Conservation (phyloP, 225 moss, liverwort and hornwort genomes). For the Lunularia cruciata region DNA sequence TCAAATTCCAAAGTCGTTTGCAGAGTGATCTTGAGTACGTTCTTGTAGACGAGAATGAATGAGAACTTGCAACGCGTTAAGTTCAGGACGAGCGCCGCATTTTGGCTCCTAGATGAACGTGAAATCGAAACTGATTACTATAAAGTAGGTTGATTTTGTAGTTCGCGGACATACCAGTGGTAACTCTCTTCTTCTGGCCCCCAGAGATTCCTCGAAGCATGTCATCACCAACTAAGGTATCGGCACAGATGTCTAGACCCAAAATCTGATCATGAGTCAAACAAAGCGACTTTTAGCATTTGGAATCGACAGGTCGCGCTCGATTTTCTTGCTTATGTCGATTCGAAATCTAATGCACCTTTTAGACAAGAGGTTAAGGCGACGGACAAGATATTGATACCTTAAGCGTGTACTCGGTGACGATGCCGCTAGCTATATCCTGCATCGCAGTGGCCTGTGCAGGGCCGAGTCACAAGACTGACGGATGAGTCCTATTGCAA, state of each 20-base stretch:
- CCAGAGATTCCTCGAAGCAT: constrained; percentile 46
- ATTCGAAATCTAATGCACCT: too few species aligned
- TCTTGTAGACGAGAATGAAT: too few species aligned
- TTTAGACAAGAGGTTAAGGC: too few species aligned
- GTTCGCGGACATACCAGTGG: constrained; percentile 22
- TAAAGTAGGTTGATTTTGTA: too few species aligned
- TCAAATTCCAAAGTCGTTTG: too few species aligned
- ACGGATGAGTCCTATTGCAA: too few species aligned
- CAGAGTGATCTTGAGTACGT: too few species aligned
- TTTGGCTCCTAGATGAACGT: not conserved
- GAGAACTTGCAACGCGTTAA: too few species aligned
- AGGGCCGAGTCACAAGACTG: not conserved
- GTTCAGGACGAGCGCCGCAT: too few species aligned
- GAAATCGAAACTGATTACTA: too few species aligned
- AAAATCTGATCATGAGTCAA: constrained; percentile 22
- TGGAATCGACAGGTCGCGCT: not conserved
- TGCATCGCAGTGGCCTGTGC: constrained; percentile 29
- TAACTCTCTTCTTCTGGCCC: constrained; percentile 44
- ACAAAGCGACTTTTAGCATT: not conserved
- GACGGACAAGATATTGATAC: too few species aligned
- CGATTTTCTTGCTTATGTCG: too few species aligned
- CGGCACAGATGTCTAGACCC: constrained; percentile 38
- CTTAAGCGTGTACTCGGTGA: constrained; percentile 30
- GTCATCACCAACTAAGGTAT: constrained; percentile 39
- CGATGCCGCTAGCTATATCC: constrained; percentile 16